Base-by-base conservation (phyloP, 1,284 basidiomycete species). In the Psilocybe mexicana region DNA sequence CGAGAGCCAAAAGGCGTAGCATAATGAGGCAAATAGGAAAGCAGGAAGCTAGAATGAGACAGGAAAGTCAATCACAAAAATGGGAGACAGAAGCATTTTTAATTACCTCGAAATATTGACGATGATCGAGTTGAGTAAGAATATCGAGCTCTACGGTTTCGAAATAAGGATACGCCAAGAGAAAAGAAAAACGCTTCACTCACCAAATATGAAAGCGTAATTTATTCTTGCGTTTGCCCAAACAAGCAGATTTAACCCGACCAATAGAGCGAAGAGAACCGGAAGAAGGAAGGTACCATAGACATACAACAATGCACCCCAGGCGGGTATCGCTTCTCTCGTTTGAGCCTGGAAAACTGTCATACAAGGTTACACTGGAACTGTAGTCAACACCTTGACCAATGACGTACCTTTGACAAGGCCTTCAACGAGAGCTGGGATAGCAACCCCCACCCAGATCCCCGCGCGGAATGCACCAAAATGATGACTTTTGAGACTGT, bases 191-290 rank as follows among this genome's bases (percentile, higher is more conserved):
- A 44, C n/a, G 43, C 43, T 18, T 14, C 24, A 23, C 67, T 53
- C 57, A 91, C 90, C 87, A 66, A 98, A 96, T 52, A 98, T 96
- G 71, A 98, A 96, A 23, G 86, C 81, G 62, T 94, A 94, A 70
- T 96, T 97, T 68, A 97, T 93, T 45, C 92, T 79, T 3, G 86
- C 79, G 1, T 75, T 72, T 0, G 86, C 81, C 91, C 93, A 98
- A 0, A 88, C 90, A 14, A 87, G 67, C 8, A 98, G 66, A 70
- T 98, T 96, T 43, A 92, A 59, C 26, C 91, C 92, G 47, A 98
- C 85, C 0, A 97, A 76, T 35, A 96, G 67, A 0, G 85, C 78
- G 69, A 98, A 93, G 5, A 96, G 63, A 2, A 88, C 79, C 0
- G 94, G 94, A 2, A 97, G 73, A 52, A 87, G 77, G 33, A 95